These are phyloP conservation scores for Aspergillus sp. DNA, from an alignment of 2,329 filamentous ascomycete genomes.

Conservation along the genomic window DNA sequence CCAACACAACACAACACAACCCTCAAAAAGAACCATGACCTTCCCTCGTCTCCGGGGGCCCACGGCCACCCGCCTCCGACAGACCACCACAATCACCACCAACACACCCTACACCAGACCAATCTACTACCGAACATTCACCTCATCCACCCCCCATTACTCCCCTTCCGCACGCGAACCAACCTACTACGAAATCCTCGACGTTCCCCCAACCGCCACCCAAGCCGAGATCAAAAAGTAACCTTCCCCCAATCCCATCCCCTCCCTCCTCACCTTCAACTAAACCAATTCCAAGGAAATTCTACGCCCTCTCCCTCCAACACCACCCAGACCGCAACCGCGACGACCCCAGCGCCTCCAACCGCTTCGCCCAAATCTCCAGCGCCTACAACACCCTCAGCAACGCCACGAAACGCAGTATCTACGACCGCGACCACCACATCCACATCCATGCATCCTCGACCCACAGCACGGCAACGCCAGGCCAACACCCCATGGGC, in stretches of 20 bases:
- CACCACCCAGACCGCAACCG: slow-evolving; percentile 94
- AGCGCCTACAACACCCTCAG: slow-evolving; percentile 81
- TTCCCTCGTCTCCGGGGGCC: slow-evolving; percentile 23
- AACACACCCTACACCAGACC: neutral
- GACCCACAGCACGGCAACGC: slow-evolving; percentile 35
- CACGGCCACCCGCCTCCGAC: slow-evolving; percentile 11
- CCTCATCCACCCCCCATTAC: slow-evolving; percentile 48
- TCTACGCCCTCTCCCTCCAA: slow-evolving; percentile 86
- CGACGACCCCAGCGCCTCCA: slow-evolving; percentile 68
- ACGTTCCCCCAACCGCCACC: slow-evolving; percentile 69
- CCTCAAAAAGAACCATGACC: neutral
- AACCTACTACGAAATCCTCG: slow-evolving; percentile 82
- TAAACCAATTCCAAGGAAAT: slow-evolving; percentile 51
- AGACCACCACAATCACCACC: neutral
- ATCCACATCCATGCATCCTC: slow-evolving; percentile 36
- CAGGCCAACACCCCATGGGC: slow-evolving; percentile 46
- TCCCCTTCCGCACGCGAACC: slow-evolving; percentile 33
- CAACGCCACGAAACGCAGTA: slow-evolving; percentile 69
- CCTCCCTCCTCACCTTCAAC: neutral
- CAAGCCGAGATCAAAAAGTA: slow-evolving; percentile 82
- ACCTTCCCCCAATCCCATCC: neutral
- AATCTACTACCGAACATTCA: slow-evolving; percentile 23
- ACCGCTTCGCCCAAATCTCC: slow-evolving; percentile 79
- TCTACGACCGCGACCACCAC: slow-evolving; percentile 70
- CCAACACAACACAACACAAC: neutral